Conservation (phyloP, 306 rosid genomes). For the Leucaena leucocephala region DNA sequence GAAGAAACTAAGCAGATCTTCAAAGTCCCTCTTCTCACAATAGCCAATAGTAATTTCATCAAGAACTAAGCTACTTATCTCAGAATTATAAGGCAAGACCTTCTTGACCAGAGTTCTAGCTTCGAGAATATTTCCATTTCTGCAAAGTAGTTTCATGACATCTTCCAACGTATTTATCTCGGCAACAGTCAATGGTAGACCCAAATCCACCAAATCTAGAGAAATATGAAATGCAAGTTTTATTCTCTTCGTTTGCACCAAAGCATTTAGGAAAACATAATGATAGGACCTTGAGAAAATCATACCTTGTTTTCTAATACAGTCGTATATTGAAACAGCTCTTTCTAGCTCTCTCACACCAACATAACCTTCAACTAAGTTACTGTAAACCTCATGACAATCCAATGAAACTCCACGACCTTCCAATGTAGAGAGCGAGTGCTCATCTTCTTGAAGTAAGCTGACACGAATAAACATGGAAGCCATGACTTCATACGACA, state of each 20-base stretch:
- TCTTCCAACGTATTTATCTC: constrained; percentile 58
- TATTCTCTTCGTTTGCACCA: constrained; percentile 56
- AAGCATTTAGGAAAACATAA: constrained; percentile 48
- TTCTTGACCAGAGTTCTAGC: constrained; percentile 76
- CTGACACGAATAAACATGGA: constrained; percentile 60
- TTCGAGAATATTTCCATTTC: constrained; percentile 66
- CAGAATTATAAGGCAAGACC: constrained; percentile 47
- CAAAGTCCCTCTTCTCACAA: no score
- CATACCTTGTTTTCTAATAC: constrained; percentile 44
- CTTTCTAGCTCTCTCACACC: constrained; percentile 53
- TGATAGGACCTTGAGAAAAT: constrained; percentile 53
- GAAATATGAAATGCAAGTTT: constrained; percentile 48
- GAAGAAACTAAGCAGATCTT: no score
- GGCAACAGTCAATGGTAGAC: constrained; percentile 42
- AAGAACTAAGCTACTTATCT: constrained; percentile 50
- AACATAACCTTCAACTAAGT: constrained; percentile 60
- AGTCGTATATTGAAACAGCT: constrained; percentile 55
- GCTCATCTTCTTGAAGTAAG: constrained; percentile 64
- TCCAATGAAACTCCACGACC: constrained; percentile 44
- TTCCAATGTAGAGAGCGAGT: constrained; percentile 56
- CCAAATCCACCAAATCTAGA: constrained; percentile 57
- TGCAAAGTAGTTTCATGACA: constrained; percentile 64
- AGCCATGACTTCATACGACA: constrained; percentile 69
- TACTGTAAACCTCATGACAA: constrained; percentile 44
- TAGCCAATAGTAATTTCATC: constrained; percentile 19